Evolutionary conservation across 1,139 yeast species (phyloP), one percentile per base, ranked within the genome.

Genomic region (Yamadazyma conglobata): DNA sequence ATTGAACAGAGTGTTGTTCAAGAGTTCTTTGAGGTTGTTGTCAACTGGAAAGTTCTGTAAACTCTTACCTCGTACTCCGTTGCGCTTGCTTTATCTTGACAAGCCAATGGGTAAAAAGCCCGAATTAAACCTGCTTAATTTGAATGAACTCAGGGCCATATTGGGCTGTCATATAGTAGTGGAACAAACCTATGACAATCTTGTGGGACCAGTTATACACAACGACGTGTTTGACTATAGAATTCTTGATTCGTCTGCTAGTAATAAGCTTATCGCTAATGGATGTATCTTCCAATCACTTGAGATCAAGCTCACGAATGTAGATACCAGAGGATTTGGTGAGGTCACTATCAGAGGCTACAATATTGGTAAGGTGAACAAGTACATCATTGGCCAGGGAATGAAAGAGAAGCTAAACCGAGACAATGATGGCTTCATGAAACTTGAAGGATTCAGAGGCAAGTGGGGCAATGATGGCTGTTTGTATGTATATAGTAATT

Each of bases 391-490:
- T 24, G 52, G 50, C 2, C 35, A 38, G 24, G 48, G 48, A 13
- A 27, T 16, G n/a, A 35, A 31, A n/a, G 43, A 41, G 16, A 25
- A 30, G 13, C 25, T 24, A 7, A 42, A 44, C 27, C 60, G 62
- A 56, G 28, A 58, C 47, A 29, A 49, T 37, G 84, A 79, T 35
- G 84, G 86, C 5, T 79, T 80, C 62, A 74, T 77, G 73, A 73
- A 75, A 2, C 52, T 80, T 7, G 68, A 70, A 1, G 57, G 47
- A 24, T 46, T 78, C 2, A 50, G 46, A 22, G 89, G 86, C 0
- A 61, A 63, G 26, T 80, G 81, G 70, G 91, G 88, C 8, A 63
- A 56, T 26, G 93, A 83, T 53, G 89, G 91, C 1, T 81, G 91
- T 48, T 70, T 82, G 43, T 83, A 78, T 48, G 62, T 65, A 35